Base-by-base conservation (phyloP, 1,284 basidiomycete genomes). In the Ustilago tritici region DNA sequence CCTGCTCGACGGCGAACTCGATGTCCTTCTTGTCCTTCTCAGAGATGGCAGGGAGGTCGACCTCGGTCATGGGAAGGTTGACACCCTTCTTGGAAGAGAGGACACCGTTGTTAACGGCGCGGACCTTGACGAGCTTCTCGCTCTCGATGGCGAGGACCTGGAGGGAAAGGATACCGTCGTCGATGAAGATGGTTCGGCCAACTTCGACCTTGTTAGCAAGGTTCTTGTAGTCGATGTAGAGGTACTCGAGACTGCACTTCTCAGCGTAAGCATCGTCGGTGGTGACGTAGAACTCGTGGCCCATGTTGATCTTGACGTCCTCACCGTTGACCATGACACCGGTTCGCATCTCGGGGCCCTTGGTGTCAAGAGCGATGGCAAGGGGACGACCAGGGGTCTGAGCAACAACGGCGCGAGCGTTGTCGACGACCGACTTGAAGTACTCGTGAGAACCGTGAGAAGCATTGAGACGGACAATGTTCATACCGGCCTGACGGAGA, bases 321-420 rank as follows among this genome's bases (percentile, higher is more conserved):
- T 90, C 89, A 86, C 91, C 91, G 86, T 94, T 91, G 87, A 89
- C 91, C 90, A 97, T 99, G 85, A 95, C 86, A 81, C 97, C 97
- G 54, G 97, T 99, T 82, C 97, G 92, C 89, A 99, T 99, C 89
- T 99, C 97, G 46, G 97, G 97, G 61, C 97, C 97, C 93, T 99
- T 99, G 79, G 97, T 99, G 88, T 99, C 97, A 62, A 99, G 90
- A 82, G 97, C 97, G 85, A 99, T 98, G 62, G 97, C 97, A 57
- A 99, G 90, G 31, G 97, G 95, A 64, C 97, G 93, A 62, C 94
- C 94, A 12, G 80, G 79, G 31, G 78, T 70, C 60, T 78, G 76
- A 41, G 73, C 70, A 41, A 83, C 84, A 34, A 80, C 82, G 32
- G 80, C 71, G 53, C 82, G 84, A 35, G 77, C 76, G 61, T 86